A percentile compares a stretch with the other conserved stretches of the same genome.
These are phyloP conservation scores for Serendipita indica DNA, from an alignment of 768 basidiomycete species.

Conservation along the genomic window DNA sequence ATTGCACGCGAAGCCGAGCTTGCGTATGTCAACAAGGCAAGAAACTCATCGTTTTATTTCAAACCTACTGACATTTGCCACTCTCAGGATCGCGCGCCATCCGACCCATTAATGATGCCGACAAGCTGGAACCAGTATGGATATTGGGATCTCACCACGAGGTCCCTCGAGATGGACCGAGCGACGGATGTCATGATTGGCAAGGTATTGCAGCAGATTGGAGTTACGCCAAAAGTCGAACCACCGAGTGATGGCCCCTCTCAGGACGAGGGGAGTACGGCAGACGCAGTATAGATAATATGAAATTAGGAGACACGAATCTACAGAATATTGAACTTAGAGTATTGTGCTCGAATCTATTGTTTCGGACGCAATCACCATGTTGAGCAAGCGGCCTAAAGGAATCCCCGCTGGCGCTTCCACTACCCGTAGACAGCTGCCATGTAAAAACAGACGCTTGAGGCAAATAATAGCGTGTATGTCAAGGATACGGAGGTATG, in stretches of 20 bases:
- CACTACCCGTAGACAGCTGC: too few relatives aligned
- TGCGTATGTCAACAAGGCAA: background rate
- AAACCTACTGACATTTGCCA: background rate
- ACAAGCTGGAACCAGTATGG: background rate
- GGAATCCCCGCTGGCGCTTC: too few relatives aligned
- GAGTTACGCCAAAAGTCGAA: background rate
- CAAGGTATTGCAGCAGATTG: background rate
- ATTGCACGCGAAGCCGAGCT: background rate
- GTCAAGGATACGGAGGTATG: too few relatives aligned
- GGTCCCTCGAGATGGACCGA: background rate
- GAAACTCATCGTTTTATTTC: background rate
- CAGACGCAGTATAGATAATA: too few relatives aligned
- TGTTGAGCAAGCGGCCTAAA: too few relatives aligned
- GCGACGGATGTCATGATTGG: background rate
- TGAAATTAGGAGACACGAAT: too few relatives aligned
- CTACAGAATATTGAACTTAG: too few relatives aligned
- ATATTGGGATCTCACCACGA: background rate
- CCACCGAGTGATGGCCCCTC: background rate
- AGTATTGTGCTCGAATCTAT: too few relatives aligned
- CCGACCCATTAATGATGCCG: background rate
- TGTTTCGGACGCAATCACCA: too few relatives aligned
- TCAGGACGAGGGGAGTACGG: too few relatives aligned
- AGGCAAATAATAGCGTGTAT: too few relatives aligned
- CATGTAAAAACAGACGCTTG: too few relatives aligned
- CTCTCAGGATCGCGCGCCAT: background rate